phyloP scores from a whole-genome alignment of 495 filamentous ascomycete genomes.

The Bacidia gigantensis region DNA sequence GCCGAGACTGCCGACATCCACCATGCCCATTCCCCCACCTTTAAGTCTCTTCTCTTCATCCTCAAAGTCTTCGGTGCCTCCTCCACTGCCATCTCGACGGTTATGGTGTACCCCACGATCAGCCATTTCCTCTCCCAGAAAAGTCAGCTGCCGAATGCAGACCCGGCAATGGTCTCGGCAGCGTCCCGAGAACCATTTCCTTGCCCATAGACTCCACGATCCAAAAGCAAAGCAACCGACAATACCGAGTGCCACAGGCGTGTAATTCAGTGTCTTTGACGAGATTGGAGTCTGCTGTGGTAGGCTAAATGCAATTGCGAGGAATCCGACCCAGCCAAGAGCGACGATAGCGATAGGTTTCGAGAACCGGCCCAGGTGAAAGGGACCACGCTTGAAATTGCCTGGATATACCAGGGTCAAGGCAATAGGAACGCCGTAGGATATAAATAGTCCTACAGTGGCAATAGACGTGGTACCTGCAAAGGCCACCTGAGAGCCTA shows the following conservation, averaged over 20 bases:
- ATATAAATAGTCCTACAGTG: conserved; percentile 50
- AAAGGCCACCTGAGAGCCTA: conserved; percentile 47
- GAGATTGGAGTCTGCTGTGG: conserved; percentile 45
- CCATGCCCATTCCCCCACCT: no score
- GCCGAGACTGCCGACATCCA: no score
- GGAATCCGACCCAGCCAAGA: conserved; percentile 38
- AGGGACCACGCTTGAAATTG: conserved; percentile 35
- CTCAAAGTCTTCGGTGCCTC: no score
- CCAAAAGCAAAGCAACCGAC: conserved; percentile 32
- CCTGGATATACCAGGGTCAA: conserved; percentile 36
- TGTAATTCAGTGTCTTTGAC: conserved; percentile 45
- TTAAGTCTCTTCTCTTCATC: no score
- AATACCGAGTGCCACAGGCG: conserved; percentile 47
- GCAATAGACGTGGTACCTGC: conserved; percentile 44
- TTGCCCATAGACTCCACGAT: conserved; percentile 34
- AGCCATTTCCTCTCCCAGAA: conserved; percentile 15
- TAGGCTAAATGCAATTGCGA: conserved; percentile 48
- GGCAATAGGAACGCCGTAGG: conserved; percentile 50
- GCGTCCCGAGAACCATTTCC: conserved; percentile 42
- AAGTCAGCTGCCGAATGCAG: conserved; percentile 16
- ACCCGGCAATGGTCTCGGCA: conserved; percentile 16
- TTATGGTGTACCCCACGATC: no score
- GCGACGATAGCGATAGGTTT: conserved; percentile 35
- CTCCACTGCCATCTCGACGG: no score
- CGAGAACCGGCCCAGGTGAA: conserved; percentile 33